Conservation (phyloP, 2,329 filamentous ascomycete species). For the Penicillium sp. region DNA sequence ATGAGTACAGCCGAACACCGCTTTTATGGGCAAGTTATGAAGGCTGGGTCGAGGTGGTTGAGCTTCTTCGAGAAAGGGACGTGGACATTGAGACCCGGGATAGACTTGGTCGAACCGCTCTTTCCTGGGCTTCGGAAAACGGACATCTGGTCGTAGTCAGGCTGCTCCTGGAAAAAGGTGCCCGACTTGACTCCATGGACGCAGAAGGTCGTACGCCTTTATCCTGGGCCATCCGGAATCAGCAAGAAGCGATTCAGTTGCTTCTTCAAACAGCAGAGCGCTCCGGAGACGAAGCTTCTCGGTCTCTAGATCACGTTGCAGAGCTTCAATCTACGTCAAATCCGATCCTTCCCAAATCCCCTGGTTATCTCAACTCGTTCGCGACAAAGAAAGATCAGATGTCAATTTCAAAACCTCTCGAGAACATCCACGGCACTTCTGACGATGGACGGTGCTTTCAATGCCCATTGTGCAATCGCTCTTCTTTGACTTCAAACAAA, state of each 20-base stretch:
- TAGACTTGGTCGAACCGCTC: background rate
- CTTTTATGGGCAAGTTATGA: slow-evolving; percentile 1
- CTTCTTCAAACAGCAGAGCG: background rate
- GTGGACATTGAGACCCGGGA: background rate
- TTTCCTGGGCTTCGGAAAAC: background rate
- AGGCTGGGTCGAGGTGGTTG: background rate
- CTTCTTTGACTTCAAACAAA: background rate
- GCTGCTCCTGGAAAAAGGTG: background rate
- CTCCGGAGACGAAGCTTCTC: background rate
- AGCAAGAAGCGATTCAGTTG: background rate
- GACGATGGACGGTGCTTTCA: background rate
- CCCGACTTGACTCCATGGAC: background rate
- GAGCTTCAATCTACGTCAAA: background rate
- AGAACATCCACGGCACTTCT: background rate
- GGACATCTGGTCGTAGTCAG: background rate
- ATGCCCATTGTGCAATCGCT: background rate
- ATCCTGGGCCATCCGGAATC: background rate
- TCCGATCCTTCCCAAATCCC: no score
- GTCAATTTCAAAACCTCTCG: background rate
- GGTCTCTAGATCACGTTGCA: background rate
- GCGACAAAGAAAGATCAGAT: background rate
- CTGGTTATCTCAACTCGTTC: background rate
- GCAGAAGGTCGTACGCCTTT: background rate
- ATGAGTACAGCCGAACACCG: background rate
- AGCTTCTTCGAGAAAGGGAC: background rate